phyloP scores from a whole-genome alignment of 352 stramenopile genomes.

The Phytophthora syringae region DNA sequence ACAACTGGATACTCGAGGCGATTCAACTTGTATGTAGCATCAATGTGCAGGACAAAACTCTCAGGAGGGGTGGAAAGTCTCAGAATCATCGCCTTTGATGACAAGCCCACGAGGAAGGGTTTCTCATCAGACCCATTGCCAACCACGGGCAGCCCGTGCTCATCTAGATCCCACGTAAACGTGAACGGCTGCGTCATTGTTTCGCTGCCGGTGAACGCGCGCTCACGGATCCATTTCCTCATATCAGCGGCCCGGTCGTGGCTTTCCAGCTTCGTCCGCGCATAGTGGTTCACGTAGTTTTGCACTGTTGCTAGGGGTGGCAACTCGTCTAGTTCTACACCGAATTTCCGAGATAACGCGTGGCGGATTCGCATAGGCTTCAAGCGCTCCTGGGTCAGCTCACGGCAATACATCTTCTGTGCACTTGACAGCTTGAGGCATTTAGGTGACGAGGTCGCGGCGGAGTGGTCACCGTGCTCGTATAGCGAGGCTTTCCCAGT shows the following conservation, averaged over 20 bases:
- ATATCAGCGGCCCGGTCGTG: no score
- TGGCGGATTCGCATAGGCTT: no score
- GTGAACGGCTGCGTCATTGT: no score
- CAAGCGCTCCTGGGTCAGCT: neutral
- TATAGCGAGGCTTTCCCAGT: neutral
- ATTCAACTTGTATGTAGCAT: constrained; percentile 14
- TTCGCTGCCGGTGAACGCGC: no score
- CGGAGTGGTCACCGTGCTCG: neutral
- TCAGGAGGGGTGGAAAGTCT: neutral
- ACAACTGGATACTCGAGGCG: constrained; percentile 5
- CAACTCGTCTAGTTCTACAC: no score
- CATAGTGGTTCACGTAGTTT: no score
- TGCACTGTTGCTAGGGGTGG: no score
- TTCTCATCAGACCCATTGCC: constrained; percentile 12
- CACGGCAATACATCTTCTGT: neutral
- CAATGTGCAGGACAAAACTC: neutral
- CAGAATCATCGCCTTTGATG: constrained; percentile 4
- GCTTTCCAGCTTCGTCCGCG: no score
- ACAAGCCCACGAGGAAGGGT: neutral
- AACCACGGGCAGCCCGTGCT: neutral
- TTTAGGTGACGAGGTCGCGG: neutral
- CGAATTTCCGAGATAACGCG: no score
- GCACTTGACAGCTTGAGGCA: neutral
- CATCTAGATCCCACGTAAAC: no score
- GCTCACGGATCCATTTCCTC: no score